Percentiles rank a stretch among this genome's conserved stretches.
Evolutionary conservation across 176 grass and related monocot species (phyloP).

Genomic region (Juncus effusus): DNA sequence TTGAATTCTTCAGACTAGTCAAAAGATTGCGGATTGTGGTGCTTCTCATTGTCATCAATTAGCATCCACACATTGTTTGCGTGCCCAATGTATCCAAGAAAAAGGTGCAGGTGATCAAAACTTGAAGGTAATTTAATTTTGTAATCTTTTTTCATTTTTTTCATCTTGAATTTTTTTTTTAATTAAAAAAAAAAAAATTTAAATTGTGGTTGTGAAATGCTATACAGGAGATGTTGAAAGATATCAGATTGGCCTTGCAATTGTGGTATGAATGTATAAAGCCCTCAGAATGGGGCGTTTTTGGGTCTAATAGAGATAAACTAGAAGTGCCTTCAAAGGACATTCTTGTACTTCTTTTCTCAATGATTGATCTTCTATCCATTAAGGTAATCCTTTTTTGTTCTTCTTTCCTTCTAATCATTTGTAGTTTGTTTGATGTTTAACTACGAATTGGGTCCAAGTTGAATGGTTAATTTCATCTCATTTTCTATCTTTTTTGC

Average conservation of each 20-base stretch:
- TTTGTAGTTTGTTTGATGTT: too few species aligned
- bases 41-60: constrained; percentile 44
- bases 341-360: constrained; percentile 62
- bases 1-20: constrained; percentile 34
- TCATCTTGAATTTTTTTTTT: too few species aligned
- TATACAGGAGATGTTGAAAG: constrained; percentile 62
- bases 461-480: too few species aligned
- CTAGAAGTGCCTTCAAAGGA: constrained; percentile 27
- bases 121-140: too few species aligned
- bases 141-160: too few species aligned
- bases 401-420: too few species aligned
- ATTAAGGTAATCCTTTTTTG: constrained; percentile 50
- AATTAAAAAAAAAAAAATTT: too few species aligned
- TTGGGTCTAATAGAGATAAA: constrained; percentile 34
- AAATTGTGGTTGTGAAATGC: too few species aligned
- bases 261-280: constrained; percentile 54
- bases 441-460: too few species aligned
- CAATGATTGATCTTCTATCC: constrained; percentile 66
- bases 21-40: constrained; percentile 34
- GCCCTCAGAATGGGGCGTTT: too few species aligned
- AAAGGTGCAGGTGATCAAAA: too few species aligned
- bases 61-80: constrained; percentile 57
- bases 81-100: constrained; percentile 88
- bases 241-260: constrained; percentile 32
- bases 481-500: constrained; percentile 14